Conservation (phyloP, 1,284 basidiomycete genomes). For the Ustilago nuda region DNA sequence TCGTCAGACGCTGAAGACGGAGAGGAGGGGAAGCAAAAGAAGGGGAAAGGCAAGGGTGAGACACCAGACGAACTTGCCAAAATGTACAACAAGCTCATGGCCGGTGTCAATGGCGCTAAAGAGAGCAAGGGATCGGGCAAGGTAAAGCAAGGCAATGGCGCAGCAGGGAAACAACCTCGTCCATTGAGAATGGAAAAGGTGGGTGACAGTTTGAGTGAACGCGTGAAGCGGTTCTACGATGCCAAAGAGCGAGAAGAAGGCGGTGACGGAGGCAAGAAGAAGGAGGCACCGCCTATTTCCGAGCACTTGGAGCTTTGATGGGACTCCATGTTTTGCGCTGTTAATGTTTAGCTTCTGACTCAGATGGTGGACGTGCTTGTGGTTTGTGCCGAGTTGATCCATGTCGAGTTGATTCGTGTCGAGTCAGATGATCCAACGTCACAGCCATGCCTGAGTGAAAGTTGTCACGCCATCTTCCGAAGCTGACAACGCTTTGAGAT, state of each 20-base stretch:
- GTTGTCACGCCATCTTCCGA: too few relatives aligned
- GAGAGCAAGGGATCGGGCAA: background rate
- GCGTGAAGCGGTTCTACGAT: constrained; percentile 52
- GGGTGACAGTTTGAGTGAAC: constrained; percentile 42
- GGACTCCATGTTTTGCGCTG: background rate
- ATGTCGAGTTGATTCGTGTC: too few relatives aligned
- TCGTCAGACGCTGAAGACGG: too few relatives aligned
- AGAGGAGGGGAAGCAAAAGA: background rate
- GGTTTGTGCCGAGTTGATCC: too few relatives aligned
- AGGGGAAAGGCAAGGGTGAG: constrained; percentile 1
- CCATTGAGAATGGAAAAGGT: constrained; percentile 44
- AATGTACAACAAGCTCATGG: constrained; percentile 18
- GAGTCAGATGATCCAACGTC: too few relatives aligned
- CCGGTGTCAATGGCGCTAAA: constrained; percentile 10
- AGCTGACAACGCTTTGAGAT: too few relatives aligned
- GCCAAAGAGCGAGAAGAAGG: constrained; percentile 14
- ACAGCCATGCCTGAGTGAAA: too few relatives aligned
- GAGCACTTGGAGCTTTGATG: constrained; percentile 28
- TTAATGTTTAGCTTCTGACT: background rate
- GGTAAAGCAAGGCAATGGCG: background rate
- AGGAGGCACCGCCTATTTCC: background rate
- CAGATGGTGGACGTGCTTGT: background rate
- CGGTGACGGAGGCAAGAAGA: background rate
- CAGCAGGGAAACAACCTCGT: constrained; percentile 5
- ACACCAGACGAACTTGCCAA: constrained; percentile 24